Conservation (phyloP, 805 yeast genomes). For the Wickerhamiella azyma region DNA sequence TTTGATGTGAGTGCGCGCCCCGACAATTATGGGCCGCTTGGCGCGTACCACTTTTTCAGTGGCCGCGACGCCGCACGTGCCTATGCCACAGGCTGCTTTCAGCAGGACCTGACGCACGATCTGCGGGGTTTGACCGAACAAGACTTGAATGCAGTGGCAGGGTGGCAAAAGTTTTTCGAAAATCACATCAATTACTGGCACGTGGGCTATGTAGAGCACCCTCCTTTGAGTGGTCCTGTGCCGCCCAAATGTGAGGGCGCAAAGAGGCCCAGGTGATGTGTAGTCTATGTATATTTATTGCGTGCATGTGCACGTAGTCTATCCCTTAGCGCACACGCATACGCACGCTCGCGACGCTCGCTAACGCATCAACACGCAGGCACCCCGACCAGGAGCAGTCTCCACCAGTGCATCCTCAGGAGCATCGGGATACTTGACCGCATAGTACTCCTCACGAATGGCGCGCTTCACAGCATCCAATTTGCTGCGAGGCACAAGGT, state of each 20-base stretch:
- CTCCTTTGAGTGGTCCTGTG: conserved; percentile 33
- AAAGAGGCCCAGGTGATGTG: not conserved
- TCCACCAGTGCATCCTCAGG: conserved; percentile 25
- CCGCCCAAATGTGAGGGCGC: conserved; percentile 35
- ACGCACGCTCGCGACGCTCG: too few species aligned
- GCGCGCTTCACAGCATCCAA: conserved; percentile 30
- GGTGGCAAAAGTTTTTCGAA: conserved; percentile 43
- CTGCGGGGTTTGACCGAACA: conserved; percentile 43
- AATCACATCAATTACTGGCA: conserved; percentile 42
- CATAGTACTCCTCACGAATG: conserved; percentile 39
- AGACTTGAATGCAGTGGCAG: conserved; percentile 29
- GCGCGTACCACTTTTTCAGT: conserved; percentile 41
- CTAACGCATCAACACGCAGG: conserved; percentile 13
- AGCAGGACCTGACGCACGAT: conserved; percentile 50
- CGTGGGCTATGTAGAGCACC: conserved; percentile 43
- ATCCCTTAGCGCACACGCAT: too few species aligned
- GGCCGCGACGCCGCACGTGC: conserved; percentile 61
- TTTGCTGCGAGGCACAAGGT: conserved; percentile 37
- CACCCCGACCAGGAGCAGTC: conserved; percentile 17
- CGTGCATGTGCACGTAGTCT: too few species aligned
- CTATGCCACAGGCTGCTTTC: conserved; percentile 57
- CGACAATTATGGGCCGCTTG: conserved; percentile 44
- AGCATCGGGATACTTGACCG: conserved; percentile 34
- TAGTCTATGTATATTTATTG: not conserved
- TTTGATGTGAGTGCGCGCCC: conserved; percentile 46